phyloP scores from a whole-genome alignment of 306 rosid species.

The Trifolium dubium region DNA sequence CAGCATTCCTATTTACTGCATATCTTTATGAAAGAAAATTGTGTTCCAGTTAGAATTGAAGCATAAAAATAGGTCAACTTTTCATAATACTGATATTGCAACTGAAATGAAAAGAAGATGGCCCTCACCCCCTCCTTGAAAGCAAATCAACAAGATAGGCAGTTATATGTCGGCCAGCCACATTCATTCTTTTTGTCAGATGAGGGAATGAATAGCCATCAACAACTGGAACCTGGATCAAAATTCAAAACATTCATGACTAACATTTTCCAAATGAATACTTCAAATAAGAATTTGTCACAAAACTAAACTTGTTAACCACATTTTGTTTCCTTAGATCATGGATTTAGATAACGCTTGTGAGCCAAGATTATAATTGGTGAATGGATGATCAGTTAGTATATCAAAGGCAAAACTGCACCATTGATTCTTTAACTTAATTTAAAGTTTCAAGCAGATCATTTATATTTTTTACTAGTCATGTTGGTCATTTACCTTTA shows the following conservation, averaged over 20 bases:
- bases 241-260: constrained; percentile 32
- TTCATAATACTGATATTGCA: constrained; percentile 34
- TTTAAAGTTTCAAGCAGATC: no score
- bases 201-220: constrained; percentile 99
- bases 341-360: constrained; percentile 19
- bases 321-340: constrained; percentile 30
- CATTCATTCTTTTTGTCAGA: constrained; percentile 97
- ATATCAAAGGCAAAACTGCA: background rate
- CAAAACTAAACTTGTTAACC: constrained; percentile 13
- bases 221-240: constrained; percentile 91
- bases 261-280: constrained; percentile 32
- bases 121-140: constrained; percentile 94
- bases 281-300: constrained; percentile 3
- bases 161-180: constrained; percentile 98
- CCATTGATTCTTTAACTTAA: no score
- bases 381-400: background rate
- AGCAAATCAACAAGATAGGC: constrained; percentile 97
- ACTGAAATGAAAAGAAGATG: constrained; percentile 36
- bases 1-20: constrained; percentile 87
- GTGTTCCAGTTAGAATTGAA: constrained; percentile 40
- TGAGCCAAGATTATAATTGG: background rate
- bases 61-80: constrained; percentile 20
- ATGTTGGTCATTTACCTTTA: no score
- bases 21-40: constrained; percentile 67
- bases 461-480: no score